These are phyloP conservation scores for Nakaseomyces kungkrabaensis DNA, from an alignment of 1,139 yeast genomes.

Conservation along the genomic window DNA sequence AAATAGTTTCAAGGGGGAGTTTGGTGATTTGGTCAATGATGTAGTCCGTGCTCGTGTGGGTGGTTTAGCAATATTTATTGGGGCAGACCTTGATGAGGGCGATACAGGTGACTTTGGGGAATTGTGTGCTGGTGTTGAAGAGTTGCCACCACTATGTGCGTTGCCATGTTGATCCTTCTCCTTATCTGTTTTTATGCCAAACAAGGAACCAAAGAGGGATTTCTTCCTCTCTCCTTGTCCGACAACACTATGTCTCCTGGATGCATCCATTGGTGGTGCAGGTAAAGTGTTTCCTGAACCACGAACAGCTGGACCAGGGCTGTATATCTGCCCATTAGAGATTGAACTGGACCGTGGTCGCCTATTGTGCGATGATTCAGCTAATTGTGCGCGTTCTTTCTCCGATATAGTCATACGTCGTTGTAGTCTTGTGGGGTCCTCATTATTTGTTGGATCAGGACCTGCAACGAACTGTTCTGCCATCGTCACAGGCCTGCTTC, in stretches of 20 bases:
- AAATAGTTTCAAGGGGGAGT: neutral
- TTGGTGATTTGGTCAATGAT: neutral
- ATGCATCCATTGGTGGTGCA: neutral
- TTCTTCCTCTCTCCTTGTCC: slow-evolving; percentile 8
- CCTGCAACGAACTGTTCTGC: slow-evolving; percentile 1
- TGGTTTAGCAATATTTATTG: neutral
- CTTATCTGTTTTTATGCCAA: slow-evolving; percentile 7
- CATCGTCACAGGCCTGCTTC: slow-evolving; percentile 1
- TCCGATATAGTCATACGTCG: neutral
- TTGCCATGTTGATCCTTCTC: neutral
- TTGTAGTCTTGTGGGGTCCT: neutral
- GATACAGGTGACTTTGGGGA: neutral
- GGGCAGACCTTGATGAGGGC: neutral
- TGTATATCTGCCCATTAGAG: neutral
- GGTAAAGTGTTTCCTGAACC: neutral
- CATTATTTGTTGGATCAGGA: neutral
- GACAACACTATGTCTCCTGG: neutral
- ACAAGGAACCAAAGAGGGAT: slow-evolving; percentile 15
- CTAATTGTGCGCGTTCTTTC: neutral
- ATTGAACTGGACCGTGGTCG: neutral
- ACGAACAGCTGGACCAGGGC: neutral
- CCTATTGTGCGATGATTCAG: neutral
- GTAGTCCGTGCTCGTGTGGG: neutral
- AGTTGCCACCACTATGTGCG: no score
- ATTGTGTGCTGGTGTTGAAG: neutral